These are phyloP conservation scores for Cryoendolithus antarcticus DNA, from an alignment of 2,329 filamentous ascomycete species.

Conservation along the genomic window DNA sequence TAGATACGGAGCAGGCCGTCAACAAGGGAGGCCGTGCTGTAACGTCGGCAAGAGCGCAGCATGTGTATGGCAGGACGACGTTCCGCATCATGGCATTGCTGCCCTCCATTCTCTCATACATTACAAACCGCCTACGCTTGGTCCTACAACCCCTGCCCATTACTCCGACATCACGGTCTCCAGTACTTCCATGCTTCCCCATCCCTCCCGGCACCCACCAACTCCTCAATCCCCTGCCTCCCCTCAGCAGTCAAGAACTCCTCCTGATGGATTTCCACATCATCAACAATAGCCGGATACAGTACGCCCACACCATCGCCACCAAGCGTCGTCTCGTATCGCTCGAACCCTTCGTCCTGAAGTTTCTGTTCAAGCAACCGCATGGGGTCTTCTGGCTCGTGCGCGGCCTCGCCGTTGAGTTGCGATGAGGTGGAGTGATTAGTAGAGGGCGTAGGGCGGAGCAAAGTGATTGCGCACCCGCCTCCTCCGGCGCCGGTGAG, in stretches of 20 bases:
- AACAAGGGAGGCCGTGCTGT: too few relatives aligned
- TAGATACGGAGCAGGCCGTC: too few relatives aligned
- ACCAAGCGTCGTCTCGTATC: conserved; percentile 80
- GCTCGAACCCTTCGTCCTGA: conserved; percentile 53
- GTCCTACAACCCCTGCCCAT: too few relatives aligned
- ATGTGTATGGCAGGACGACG: too few relatives aligned
- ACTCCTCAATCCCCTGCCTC: conserved; percentile 69
- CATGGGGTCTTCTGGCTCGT: conserved; percentile 26
- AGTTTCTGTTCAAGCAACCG: conserved; percentile 50
- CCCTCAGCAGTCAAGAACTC: conserved; percentile 75
- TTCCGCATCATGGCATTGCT: too few relatives aligned
- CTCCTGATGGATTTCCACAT: conserved; percentile 88
- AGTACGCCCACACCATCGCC: conserved; percentile 90
- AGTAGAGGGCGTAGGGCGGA: conserved; percentile 49
- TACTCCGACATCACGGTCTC: too few relatives aligned
- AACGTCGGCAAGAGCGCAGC: too few relatives aligned
- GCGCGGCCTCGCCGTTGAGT: conserved; percentile 13
- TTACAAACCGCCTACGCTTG: too few relatives aligned
- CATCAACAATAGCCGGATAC: conserved; percentile 82
- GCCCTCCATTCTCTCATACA: too few relatives aligned
- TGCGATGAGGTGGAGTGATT: conserved; percentile 32
- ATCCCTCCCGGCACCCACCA: conserved; percentile 51
- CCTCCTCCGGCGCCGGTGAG: conserved; percentile 91
- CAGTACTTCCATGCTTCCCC: conserved; percentile 26
- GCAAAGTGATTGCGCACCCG: conserved; percentile 84